phyloP scores from a whole-genome alignment of 2,329 filamentous ascomycete genomes.

The Aspergillus fructus region DNA sequence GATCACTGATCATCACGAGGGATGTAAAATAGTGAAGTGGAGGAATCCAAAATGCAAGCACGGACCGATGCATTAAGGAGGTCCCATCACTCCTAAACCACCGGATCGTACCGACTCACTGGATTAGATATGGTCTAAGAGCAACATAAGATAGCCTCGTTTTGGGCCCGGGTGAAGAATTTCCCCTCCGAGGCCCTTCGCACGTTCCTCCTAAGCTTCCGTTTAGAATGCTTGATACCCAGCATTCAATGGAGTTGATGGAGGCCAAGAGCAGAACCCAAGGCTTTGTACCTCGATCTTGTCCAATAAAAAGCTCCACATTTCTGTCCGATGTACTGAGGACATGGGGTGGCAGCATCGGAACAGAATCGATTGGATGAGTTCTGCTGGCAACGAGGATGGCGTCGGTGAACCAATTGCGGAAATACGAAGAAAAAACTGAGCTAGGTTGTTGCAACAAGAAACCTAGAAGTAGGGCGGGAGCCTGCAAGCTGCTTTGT shows the following conservation, averaged over 20 bases:
- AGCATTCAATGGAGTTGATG: background rate
- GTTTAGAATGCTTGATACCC: background rate
- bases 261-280: background rate
- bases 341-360: background rate
- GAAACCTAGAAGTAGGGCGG: background rate
- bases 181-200: background rate
- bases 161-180: background rate
- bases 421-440: background rate
- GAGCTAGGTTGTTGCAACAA: background rate
- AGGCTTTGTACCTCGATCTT: background rate
- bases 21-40: background rate
- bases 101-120: background rate
- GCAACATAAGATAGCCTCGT: background rate
- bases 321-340: constrained; percentile 1
- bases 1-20: constrained; percentile 2
- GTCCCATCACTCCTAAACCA: background rate
- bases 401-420: background rate
- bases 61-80: constrained; percentile 2
- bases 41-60: background rate
- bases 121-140: background rate
- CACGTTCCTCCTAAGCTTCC: background rate
- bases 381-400: background rate
- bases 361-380: constrained; percentile 2
- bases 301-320: background rate
- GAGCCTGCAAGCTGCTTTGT: background rate